phyloP scores from a whole-genome alignment of 169 alveolate species.

The Ichthyophthirius multifiliis region DNA sequence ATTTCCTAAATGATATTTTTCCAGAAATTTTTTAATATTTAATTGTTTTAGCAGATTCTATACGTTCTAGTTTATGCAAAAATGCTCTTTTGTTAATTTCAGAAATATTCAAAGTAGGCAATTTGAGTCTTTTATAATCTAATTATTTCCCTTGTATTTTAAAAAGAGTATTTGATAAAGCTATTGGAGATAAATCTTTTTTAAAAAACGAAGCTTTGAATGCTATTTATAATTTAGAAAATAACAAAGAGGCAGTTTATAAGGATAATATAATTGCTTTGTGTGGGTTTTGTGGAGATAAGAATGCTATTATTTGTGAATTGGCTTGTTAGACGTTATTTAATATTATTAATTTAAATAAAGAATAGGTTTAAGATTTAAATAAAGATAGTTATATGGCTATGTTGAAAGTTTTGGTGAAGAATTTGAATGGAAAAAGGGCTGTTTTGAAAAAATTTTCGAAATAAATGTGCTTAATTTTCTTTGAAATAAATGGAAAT shows the following conservation, averaged over 20 bases:
- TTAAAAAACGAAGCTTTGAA: not conserved
- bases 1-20: not conserved
- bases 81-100: not conserved
- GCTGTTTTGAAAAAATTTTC: not conserved
- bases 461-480: not conserved
- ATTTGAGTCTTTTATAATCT: not conserved
- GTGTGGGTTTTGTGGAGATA: not conserved
- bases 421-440: not conserved
- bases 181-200: not conserved
- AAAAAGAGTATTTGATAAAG: not conserved
- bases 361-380: not conserved
- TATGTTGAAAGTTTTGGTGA: not conserved
- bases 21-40: not conserved
- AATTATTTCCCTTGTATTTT: not conserved
- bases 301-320: slow-evolving; percentile 4
- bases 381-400: not conserved
- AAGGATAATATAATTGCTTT: not conserved
- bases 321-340: not conserved
- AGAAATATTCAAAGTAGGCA: not conserved
- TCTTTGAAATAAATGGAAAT: not conserved
- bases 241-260: not conserved
- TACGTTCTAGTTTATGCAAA: not conserved
- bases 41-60: not conserved
- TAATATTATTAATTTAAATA: not conserved
- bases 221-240: not conserved